A percentile compares a stretch with the other conserved stretches of the same genome.
Evolutionary conservation across 495 filamentous ascomycete genomes (phyloP).

Genomic region (Elasticomyces elasticus): DNA sequence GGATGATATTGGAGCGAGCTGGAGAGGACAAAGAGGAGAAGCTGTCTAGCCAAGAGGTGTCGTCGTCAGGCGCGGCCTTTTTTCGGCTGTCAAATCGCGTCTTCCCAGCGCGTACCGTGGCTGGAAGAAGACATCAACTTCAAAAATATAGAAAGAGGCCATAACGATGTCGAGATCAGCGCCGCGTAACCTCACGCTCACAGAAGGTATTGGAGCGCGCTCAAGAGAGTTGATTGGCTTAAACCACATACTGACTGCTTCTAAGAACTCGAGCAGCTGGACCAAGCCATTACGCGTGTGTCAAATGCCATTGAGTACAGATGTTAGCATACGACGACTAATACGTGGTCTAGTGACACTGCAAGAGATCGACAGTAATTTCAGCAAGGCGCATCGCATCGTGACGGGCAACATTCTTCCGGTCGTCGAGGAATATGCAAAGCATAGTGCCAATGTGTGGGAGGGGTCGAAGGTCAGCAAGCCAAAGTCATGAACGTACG

Average conservation of each 20-base stretch:
- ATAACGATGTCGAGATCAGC: neutral
- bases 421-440: slow-evolving; percentile 90
- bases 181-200: neutral
- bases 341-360: slow-evolving; percentile 56
- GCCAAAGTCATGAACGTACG: neutral
- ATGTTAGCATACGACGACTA: too few species aligned
- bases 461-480: slow-evolving; percentile 74
- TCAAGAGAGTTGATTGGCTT: too few species aligned
- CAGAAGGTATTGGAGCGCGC: neutral
- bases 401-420: slow-evolving; percentile 90
- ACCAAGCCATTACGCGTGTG: neutral
- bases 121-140: neutral
- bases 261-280: slow-evolving; percentile 14
- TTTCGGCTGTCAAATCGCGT: neutral
- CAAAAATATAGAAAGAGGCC: neutral
- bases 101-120: neutral
- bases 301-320: neutral
- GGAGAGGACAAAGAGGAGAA: neutral
- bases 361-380: slow-evolving; percentile 98
- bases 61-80: neutral
- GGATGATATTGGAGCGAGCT: neutral
- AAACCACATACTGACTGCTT: neutral
- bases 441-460: slow-evolving; percentile 90
- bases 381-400: slow-evolving; percentile 91
- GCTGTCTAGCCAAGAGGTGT: neutral